These are phyloP conservation scores for Moesziomyces sp. DNA, from an alignment of 1,284 basidiomycete genomes.

Conservation along the genomic window DNA sequence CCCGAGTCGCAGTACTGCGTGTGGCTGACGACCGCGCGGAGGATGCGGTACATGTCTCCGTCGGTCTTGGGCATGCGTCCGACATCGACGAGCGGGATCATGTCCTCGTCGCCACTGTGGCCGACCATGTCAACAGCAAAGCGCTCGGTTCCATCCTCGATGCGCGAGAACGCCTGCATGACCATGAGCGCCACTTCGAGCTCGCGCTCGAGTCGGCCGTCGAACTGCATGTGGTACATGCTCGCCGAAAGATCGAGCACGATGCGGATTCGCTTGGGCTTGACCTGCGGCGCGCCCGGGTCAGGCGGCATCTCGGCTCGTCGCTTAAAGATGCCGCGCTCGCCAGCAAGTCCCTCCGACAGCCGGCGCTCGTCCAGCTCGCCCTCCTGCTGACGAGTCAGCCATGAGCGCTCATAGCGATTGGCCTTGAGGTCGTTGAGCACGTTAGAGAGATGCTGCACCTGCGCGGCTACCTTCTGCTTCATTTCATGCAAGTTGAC, in stretches of 20 bases:
- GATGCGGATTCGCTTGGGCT: slow-evolving; percentile 68
- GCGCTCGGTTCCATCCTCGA: slow-evolving; percentile 48
- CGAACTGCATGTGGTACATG: slow-evolving; percentile 67
- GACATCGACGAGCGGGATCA: slow-evolving; percentile 63
- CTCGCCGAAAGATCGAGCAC: slow-evolving; percentile 65
- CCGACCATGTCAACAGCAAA: slow-evolving; percentile 67
- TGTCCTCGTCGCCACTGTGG: slow-evolving; percentile 65
- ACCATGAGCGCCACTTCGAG: slow-evolving; percentile 66
- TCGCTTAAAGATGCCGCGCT: slow-evolving; percentile 66
- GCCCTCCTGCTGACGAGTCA: slow-evolving; percentile 68
- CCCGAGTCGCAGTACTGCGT: slow-evolving; percentile 61
- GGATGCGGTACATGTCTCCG: slow-evolving; percentile 60
- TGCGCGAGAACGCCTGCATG: slow-evolving; percentile 65
- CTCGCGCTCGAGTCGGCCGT: slow-evolving; percentile 62
- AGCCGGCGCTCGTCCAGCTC: slow-evolving; percentile 68
- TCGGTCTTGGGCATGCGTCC: slow-evolving; percentile 57
- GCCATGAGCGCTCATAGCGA: slow-evolving; percentile 67
- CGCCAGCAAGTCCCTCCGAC: slow-evolving; percentile 68
- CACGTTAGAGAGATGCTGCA: slow-evolving; percentile 60
- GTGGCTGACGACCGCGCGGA: slow-evolving; percentile 57
- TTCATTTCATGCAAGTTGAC: slow-evolving; percentile 62
- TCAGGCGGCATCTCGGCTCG: slow-evolving; percentile 64
- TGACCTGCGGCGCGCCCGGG: slow-evolving; percentile 65
- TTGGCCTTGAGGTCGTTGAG: slow-evolving; percentile 67
- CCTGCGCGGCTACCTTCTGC: slow-evolving; percentile 58